Evolutionary conservation across 1,284 basidiomycete species (phyloP).

Genomic region (Malassezia vespertilionis): DNA sequence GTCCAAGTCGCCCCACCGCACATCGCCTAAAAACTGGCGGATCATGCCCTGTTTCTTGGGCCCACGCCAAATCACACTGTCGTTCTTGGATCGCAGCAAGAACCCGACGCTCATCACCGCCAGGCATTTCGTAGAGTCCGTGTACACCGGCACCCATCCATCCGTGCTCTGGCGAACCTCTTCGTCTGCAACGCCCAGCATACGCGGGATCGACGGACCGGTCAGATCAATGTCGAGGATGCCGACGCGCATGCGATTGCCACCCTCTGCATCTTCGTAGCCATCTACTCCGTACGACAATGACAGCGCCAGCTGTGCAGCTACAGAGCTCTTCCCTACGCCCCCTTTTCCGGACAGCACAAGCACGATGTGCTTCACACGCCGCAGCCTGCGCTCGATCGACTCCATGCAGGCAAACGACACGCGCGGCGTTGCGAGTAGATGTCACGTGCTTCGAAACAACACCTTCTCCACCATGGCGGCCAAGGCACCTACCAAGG

Average conservation of each 20-base stretch:
- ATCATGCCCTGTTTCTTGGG: constrained; percentile 99
- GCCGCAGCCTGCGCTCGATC: constrained; percentile 31
- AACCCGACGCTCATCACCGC: constrained; percentile 97
- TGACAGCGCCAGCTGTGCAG: constrained; percentile 80
- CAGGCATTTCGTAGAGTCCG: constrained; percentile 52
- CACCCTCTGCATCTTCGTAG: neutral
- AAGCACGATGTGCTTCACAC: constrained; percentile 79
- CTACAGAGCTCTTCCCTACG: constrained; percentile 92
- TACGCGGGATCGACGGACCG: constrained; percentile 88
- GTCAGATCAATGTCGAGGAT: constrained; percentile 93
- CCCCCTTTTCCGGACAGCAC: constrained; percentile 94
- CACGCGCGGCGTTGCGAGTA: neutral
- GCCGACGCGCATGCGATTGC: constrained; percentile 55
- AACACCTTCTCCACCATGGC: neutral
- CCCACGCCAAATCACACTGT: constrained; percentile 93
- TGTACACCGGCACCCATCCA: constrained; percentile 95
- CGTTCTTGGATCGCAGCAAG: constrained; percentile 73
- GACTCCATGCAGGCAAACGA: constrained; percentile 22
- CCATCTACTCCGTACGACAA: constrained; percentile 20
- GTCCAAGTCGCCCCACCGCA: constrained; percentile 90
- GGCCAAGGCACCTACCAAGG: too few species aligned
- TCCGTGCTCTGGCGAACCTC: constrained; percentile 67
- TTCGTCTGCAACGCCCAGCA: constrained; percentile 82
- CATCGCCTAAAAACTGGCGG: constrained; percentile 88
- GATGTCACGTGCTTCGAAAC: neutral